These are phyloP conservation scores for Gossypium raimondii DNA, from an alignment of 345 rosid species.

Conservation along the genomic window DNA sequence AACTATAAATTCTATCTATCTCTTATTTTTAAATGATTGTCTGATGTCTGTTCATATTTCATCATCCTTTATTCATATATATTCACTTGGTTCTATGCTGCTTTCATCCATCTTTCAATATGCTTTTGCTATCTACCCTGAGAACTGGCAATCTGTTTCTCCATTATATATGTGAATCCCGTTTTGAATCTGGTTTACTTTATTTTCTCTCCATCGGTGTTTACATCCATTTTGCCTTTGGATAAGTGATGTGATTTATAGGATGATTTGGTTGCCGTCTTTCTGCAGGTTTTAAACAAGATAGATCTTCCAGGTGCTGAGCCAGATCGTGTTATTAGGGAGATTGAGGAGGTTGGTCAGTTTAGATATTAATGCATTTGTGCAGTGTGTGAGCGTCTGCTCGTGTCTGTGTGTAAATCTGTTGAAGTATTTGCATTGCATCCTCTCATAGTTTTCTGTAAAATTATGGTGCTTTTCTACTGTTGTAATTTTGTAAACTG, in stretches of 20 bases:
- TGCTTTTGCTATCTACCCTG: neutral
- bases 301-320: slow-evolving; percentile 99
- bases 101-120: neutral
- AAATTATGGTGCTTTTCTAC: slow-evolving; percentile 1
- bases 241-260: neutral
- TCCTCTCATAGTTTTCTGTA: slow-evolving; percentile 1
- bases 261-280: neutral
- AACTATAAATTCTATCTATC: neutral
- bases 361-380: slow-evolving; percentile 10
- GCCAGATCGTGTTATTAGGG: slow-evolving; percentile 70
- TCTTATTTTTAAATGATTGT: neutral
- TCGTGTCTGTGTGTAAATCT: neutral
- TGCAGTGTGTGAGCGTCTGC: neutral
- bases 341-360: slow-evolving; percentile 96
- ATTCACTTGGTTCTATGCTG: neutral
- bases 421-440: slow-evolving; percentile 7
- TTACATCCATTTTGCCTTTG: neutral
- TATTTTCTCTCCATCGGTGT: neutral
- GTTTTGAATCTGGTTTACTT: neutral
- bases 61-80: neutral
- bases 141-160: neutral
- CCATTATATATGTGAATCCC: neutral
- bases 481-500: slow-evolving; percentile 5
- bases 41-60: neutral
- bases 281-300: slow-evolving; percentile 80